Conservation (phyloP, 805 yeast species). For the Myxozyma udenii region DNA sequence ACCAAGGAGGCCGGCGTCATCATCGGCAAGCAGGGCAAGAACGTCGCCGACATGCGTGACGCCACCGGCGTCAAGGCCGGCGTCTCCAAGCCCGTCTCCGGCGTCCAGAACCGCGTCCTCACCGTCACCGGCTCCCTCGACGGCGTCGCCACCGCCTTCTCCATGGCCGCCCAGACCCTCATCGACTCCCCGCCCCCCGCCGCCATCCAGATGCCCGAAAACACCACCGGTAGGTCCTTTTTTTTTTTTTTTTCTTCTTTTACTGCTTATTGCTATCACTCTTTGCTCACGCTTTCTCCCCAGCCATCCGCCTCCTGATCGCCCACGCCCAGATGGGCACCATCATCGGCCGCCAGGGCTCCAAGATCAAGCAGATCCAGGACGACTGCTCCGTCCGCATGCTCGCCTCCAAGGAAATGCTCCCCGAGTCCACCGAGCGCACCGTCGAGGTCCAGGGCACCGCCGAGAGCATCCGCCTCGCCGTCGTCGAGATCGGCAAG, state of each 20-base stretch:
- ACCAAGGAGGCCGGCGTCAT: slow-evolving; percentile 87
- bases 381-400: slow-evolving; percentile 66
- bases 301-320: slow-evolving; percentile 64
- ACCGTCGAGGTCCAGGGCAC: slow-evolving; percentile 83
- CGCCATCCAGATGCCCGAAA: not conserved
- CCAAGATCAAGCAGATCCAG: slow-evolving; percentile 74
- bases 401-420: slow-evolving; percentile 81
- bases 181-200: slow-evolving; percentile 47
- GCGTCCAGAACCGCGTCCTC: slow-evolving; percentile 77
- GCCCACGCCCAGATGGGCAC: slow-evolving; percentile 88
- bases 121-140: slow-evolving; percentile 73
- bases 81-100: slow-evolving; percentile 73
- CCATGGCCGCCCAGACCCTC: slow-evolving; percentile 65
- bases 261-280: not conserved
- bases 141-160: slow-evolving; percentile 62
- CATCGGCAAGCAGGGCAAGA: slow-evolving; percentile 80
- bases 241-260: not conserved
- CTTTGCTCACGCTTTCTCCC: slow-evolving; percentile 41
- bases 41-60: slow-evolving; percentile 71
- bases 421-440: slow-evolving; percentile 79
- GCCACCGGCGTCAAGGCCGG: slow-evolving; percentile 81
- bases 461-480: slow-evolving; percentile 57
- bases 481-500: slow-evolving; percentile 58
- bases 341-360: slow-evolving; percentile 79
- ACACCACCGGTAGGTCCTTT: not conserved